Base-by-base conservation (phyloP, 192 early-diverging fungal species). In the Podila epicladia region DNA sequence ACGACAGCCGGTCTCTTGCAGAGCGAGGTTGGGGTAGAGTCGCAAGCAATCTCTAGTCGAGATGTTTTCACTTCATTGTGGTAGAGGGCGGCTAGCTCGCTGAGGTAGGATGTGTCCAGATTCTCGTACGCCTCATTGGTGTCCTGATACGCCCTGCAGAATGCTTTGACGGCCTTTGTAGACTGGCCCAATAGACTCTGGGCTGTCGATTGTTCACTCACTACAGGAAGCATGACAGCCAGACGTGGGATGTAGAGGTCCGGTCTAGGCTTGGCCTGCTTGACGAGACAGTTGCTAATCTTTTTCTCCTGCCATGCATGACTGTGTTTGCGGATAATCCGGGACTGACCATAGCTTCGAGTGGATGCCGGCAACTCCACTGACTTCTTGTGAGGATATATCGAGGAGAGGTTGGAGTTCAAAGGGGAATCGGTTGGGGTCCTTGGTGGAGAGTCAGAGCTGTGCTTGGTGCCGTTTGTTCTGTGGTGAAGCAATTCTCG, bases 21-120 rank as follows among this genome's bases (percentile, higher is more conserved):
- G 12, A 74, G 65, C 2, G 74, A 41, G 17, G 79, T 72, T 4
- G 85, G 85, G 9, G 79, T 75, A 2, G 60, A 74, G 22, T 74
- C 69, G n/a, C 85, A 86, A 17, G 85, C 74, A 15, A 86, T 64
- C 9, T 83, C 73, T 17, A 86, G 22, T 12, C 64, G 69, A 9
- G 73, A 58, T 0, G 67, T 73, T 26, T 60, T 77, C 29, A 73
- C 32, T 29, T 75, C 78, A 31, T 86, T 86, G n/a, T 73, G 69
- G 31, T 86, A 86, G 3, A 86, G 71, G 1, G 45, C 58, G 17
- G 71, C 67, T 22, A 86, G 63, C n/a, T 83, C 82, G 12, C 67
- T 65, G 1, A 86, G 19, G 20, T 86, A 86, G 4, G 45, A 59
- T 9, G 62, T 22, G 55, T 86, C 82, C 26, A 86, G 65, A 9